Conservation (phyloP, 2,329 filamentous ascomycete species). For the Colletotrichum kahawae region DNA sequence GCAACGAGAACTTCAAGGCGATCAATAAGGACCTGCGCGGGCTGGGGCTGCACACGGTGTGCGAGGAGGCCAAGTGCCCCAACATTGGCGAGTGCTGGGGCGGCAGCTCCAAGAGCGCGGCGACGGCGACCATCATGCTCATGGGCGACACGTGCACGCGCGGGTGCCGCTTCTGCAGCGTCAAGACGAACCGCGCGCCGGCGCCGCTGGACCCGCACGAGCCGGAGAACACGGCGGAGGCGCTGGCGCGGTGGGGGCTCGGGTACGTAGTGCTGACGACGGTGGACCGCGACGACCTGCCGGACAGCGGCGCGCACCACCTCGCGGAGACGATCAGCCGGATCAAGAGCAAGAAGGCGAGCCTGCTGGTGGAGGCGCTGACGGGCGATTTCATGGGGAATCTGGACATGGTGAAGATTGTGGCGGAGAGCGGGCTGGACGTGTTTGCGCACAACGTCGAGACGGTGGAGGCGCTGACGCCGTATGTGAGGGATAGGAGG, state of each 20-base stretch:
- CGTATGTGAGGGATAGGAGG: conserved; percentile 85
- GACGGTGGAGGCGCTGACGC: conserved; percentile 89
- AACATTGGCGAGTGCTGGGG: conserved; percentile 99
- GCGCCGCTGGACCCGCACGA: conserved; percentile 91
- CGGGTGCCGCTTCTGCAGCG: conserved; percentile 95
- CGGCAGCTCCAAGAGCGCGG: conserved; percentile 83
- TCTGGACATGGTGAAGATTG: conserved; percentile 82
- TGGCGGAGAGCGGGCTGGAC: conserved; percentile 88
- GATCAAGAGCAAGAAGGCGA: conserved; percentile 85
- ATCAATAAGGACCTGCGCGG: conserved; percentile 94
- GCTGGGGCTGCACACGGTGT: conserved; percentile 90
- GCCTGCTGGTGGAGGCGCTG: conserved; percentile 80
- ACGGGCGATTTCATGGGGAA: conserved; percentile 90
- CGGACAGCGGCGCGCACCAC: conserved; percentile 86
- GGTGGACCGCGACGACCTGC: conserved; percentile 92
- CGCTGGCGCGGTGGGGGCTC: conserved; percentile 87
- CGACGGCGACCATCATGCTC: conserved; percentile 98
- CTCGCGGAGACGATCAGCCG: conserved; percentile 93
- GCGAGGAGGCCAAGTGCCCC: conserved; percentile 95
- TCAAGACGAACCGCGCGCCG: conserved; percentile 83
- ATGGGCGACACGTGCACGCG: conserved; percentile 99
- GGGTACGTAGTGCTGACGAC: conserved; percentile 95
- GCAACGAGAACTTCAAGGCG: conserved; percentile 84
- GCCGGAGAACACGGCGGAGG: conserved; percentile 95
- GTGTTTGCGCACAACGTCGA: conserved; percentile 98